Evolutionary conservation across 305 asterid species (phyloP), one percentile per base, ranked within the genome.

Genomic region (Rubia balearica): DNA sequence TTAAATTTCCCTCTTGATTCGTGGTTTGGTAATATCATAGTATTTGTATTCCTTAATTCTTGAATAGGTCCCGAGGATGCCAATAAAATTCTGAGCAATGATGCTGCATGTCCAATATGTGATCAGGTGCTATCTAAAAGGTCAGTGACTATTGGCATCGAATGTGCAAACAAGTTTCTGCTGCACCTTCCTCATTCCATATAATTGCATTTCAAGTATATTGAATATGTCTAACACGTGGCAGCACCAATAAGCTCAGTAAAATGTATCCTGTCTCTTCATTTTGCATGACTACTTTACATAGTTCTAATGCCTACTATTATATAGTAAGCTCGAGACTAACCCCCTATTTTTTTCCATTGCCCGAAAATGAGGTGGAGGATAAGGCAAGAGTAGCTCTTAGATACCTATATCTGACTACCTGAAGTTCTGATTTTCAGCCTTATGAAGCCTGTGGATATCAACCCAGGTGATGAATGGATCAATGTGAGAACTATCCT

Each of bases 101-200:
- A 92, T 79, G 97, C 92, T 64, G 88, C 97, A 74, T 92, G 98
- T 79, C 98, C 97, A 65, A 84, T 92, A 43, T 92, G 97, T 76
- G 97, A 92, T 84, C 98, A 90, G 86, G 97, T 92, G 78, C 96
- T 92, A 66, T 92, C 98, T 42, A 90, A 86, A 84, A 92, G 98
- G 98, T 90, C 79, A 27, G 81, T 53, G 43, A 8, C 56, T 45
- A 19, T 27, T 65, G 10, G 56, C 68, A 63, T 38, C 27, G 38
- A 40, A 48, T 19, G 6, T 11, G 63, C 30, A 21, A 21, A 9
- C 63, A 21, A 8, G 36, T 22, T 21, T 24, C 36, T 57, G 36
- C 63, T 24, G 36, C 63, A 22, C 14, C 63, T 57, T 57, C 36
- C 63, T 22, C 12, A 10, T 21, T 53, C 21, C 12, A 6, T 4